Conservation (phyloP, 805 yeast species). For the Monosporozyma aerobia region DNA sequence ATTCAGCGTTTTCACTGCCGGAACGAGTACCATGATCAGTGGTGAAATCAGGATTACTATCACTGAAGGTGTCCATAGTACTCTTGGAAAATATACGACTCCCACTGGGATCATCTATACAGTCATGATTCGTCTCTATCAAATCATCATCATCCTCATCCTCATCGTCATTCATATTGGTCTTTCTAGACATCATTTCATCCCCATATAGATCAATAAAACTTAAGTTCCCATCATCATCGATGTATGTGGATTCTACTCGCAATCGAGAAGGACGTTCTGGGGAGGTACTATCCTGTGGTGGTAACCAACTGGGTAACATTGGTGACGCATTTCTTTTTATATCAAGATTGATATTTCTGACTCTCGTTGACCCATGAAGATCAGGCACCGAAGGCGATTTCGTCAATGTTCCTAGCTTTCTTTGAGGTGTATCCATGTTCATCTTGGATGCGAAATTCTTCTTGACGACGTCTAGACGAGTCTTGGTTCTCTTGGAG, state of each 20-base stretch:
- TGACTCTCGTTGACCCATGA: conserved; percentile 5
- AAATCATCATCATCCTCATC: conserved; percentile 5
- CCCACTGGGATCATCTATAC: background rate
- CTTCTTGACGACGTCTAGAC: background rate
- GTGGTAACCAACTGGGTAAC: background rate
- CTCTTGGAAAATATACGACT: background rate
- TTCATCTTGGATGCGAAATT: background rate
- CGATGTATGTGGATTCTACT: background rate
- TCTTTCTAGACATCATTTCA: conserved; percentile 4
- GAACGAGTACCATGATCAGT: background rate
- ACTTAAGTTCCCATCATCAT: conserved; percentile 27
- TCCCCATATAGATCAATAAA: conserved; percentile 33
- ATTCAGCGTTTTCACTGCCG: conserved; percentile 6
- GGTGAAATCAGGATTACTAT: background rate
- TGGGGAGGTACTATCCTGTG: background rate
- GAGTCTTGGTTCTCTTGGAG: background rate
- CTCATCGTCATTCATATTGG: background rate
- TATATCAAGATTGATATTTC: background rate
- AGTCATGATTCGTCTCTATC: conserved; percentile 3
- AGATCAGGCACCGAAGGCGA: conserved; percentile 20
- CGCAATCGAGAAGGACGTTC: background rate
- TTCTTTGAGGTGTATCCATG: background rate
- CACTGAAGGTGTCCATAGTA: background rate
- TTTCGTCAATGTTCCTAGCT: conserved; percentile 4
- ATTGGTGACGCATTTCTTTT: background rate